Base-by-base conservation (phyloP, 306 rosid species). In the Vachellia pachyceras region DNA sequence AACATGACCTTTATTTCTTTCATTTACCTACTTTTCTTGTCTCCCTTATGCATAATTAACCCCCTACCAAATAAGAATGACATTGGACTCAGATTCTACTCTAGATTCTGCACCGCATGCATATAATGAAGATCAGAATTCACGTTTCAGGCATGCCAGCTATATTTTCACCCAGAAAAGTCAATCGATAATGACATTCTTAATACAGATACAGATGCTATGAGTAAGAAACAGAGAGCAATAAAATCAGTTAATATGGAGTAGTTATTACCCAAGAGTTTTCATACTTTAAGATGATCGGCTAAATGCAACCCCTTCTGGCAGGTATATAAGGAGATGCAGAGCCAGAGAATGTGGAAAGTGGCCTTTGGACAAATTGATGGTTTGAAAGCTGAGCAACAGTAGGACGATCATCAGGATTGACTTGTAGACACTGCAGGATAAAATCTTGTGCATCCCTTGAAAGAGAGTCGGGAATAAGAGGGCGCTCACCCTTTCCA, bases 401-500 rank as follows among this genome's bases (percentile, higher is more conserved):
- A 72, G 90, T 79, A 64, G 93, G 93, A 75, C 99, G 98, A 69
- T 78, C 73, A 17, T 74, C 55, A 8, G 97, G 94, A 84, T 85
- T 83, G 73, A 87, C 94, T 87, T 87, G 88, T 55, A 95, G 88
- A 89, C 99, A 95, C 87, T 79, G 86, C 80, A 76, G 55, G 71
- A 95, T 85, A 85, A 93, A 95, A 86, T 90, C 90, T 25, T 40
- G 87, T 3, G 94, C 98, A 81, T 95, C 97, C 40, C 33, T 86
- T 50, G 97, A 90, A 77, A 95, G 98, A 68, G 90, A 69, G 47
- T 90, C 97, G 3, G 94, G 93, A 79, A 95, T 77, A 58, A 69
- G 55, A 64, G 99, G 99, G 3, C 65, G 89, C 79, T 83, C 87
- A 36, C 98, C 99, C 85, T 82, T 92, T 80, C 99, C 99, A 40